phyloP scores from a whole-genome alignment of 805 yeast genomes.

The Yarrowia hollandica region DNA sequence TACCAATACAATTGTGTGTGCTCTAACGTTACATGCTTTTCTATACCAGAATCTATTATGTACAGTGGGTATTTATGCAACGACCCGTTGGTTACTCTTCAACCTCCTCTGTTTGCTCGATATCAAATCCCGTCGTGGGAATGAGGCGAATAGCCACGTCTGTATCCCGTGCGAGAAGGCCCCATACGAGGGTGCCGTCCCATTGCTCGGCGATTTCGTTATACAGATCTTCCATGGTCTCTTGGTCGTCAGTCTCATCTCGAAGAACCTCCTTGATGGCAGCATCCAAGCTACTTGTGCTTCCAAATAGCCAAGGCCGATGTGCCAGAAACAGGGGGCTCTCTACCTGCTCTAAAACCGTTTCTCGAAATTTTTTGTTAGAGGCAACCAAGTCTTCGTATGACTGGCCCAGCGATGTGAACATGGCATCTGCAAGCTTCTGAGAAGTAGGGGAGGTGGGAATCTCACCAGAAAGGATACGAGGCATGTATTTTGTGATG shows the following conservation, averaged over 20 bases:
- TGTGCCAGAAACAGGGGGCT: conserved; percentile 1
- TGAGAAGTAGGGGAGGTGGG: background rate
- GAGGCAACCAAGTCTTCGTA: background rate
- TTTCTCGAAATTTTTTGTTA: conserved; percentile 4
- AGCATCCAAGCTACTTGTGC: background rate
- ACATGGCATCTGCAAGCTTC: background rate
- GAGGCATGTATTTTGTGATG: background rate
- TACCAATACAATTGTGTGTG: too few species aligned
- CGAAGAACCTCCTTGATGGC: conserved; percentile 13
- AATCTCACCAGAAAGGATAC: background rate
- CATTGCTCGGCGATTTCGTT: conserved; percentile 4
- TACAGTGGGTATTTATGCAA: background rate
- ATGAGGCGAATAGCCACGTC: conserved; percentile 20
- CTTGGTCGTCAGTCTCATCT: background rate
- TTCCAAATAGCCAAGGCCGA: conserved; percentile 18
- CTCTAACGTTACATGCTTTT: background rate
- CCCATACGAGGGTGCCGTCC: conserved; percentile 20
- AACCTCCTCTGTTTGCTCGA: background rate
- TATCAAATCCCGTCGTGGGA: background rate
- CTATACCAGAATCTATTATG: background rate
- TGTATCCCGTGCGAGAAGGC: background rate
- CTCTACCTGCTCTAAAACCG: background rate
- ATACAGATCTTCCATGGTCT: background rate
- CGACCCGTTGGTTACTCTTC: background rate
- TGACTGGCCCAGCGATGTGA: background rate